Percentiles rank a stretch among this genome's conserved stretches.
phyloP scores from a whole-genome alignment of 768 basidiomycete genomes.

The Lactarius sp. region DNA sequence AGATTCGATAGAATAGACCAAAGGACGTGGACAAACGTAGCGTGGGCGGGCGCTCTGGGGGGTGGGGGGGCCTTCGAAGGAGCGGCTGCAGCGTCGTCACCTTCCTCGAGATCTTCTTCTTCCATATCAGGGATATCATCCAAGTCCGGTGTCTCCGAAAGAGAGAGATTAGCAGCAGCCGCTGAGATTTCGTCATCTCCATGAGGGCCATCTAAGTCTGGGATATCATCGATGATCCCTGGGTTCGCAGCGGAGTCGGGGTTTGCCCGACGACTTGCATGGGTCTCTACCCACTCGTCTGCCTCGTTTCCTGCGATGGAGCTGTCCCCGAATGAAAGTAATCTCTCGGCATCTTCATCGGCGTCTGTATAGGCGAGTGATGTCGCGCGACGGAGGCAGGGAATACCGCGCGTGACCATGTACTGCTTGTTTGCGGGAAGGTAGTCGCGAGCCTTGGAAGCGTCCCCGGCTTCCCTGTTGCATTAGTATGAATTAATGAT shows the following conservation, averaged over 20 bases:
- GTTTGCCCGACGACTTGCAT: slow-evolving; percentile 66
- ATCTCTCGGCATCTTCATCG: slow-evolving; percentile 92
- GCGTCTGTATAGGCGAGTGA: slow-evolving; percentile 91
- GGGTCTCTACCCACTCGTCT: slow-evolving; percentile 99
- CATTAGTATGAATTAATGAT: slow-evolving; percentile 9
- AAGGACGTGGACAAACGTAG: slow-evolving; percentile 41
- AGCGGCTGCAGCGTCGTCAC: slow-evolving; percentile 78
- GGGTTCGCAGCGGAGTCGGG: slow-evolving; percentile 52
- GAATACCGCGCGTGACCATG: slow-evolving; percentile 92
- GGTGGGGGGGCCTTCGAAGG: slow-evolving; percentile 40
- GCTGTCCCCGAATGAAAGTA: slow-evolving; percentile 76
- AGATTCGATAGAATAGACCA: not conserved
- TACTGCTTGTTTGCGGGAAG: slow-evolving; percentile 97
- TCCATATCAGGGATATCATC: slow-evolving; percentile 99
- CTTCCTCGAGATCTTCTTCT: slow-evolving; percentile 85
- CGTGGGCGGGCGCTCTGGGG: slow-evolving; percentile 38
- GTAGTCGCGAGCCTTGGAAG: slow-evolving; percentile 81
- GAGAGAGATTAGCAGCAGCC: slow-evolving; percentile 30
- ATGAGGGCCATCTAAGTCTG: slow-evolving; percentile 66
- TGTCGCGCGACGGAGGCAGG: slow-evolving; percentile 90
- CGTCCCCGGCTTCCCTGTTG: slow-evolving; percentile 87
- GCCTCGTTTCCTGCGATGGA: slow-evolving; percentile 49
- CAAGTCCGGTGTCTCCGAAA: slow-evolving; percentile 73
- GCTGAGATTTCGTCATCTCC: slow-evolving; percentile 33
- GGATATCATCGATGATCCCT: slow-evolving; percentile 77